Conservation (phyloP, 2,329 filamentous ascomycete genomes). For the Penicillium sp. region DNA sequence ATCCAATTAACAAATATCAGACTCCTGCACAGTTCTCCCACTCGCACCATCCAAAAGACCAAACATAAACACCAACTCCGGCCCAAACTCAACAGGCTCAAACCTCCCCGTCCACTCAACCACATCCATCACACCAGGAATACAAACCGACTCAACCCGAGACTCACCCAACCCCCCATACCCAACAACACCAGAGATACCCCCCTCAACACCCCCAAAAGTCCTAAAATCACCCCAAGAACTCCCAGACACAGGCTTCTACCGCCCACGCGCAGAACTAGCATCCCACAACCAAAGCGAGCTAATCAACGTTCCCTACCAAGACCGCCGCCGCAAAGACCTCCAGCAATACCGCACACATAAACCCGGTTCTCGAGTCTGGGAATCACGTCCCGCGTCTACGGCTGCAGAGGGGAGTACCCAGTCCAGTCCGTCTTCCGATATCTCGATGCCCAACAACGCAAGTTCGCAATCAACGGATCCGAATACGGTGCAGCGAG, state of each 20-base stretch:
- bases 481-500: conserved; percentile 1
- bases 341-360: neutral
- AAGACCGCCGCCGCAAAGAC: conserved; percentile 6
- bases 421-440: neutral
- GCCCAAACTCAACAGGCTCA: too few relatives aligned
- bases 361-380: neutral
- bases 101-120: too few relatives aligned
- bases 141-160: too few relatives aligned
- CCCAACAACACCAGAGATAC: too few relatives aligned
- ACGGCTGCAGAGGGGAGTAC: neutral
- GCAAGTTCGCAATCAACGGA: neutral
- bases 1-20: neutral
- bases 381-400: neutral
- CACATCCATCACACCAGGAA: too few relatives aligned
- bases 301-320: conserved; percentile 25
- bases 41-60: too few relatives aligned
- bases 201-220: too few relatives aligned
- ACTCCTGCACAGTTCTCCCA: too few relatives aligned
- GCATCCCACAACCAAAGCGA: conserved; percentile 21
- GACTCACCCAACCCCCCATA: too few relatives aligned
- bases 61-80: too few relatives aligned
- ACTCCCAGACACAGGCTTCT: conserved; percentile 28
- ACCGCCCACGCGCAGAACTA: conserved; percentile 24
- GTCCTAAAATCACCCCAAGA: conserved; percentile 17
- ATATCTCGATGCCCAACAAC: neutral